These are phyloP conservation scores for Eugenia klotzschiana DNA, from an alignment of 441 rosid genomes.

Conservation along the genomic window DNA sequence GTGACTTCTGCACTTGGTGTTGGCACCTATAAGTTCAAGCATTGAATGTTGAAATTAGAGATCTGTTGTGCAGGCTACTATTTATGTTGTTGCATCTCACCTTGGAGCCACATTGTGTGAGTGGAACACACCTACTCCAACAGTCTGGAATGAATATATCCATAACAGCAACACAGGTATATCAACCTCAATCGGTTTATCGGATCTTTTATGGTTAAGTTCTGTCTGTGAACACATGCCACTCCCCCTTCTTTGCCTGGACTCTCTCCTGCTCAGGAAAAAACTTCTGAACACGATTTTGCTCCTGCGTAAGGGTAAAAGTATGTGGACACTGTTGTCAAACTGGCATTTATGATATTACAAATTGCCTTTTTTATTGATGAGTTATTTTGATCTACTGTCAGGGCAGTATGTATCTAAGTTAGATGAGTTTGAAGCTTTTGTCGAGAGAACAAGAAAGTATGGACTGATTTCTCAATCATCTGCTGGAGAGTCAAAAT, in stretches of 20 bases:
- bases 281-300: background rate
- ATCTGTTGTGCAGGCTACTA: conserved; percentile 36
- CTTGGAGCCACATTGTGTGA: conserved; percentile 64
- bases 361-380: background rate
- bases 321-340: background rate
- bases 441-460: conserved; percentile 60
- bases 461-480: conserved; percentile 50
- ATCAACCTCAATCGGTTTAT: background rate
- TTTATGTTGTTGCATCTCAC: conserved; percentile 54
- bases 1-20: background rate
- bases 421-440: conserved; percentile 80
- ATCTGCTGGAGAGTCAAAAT: conserved; percentile 15
- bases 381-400: background rate
- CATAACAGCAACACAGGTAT: conserved; percentile 60
- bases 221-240: background rate
- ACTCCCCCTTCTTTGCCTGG: background rate
- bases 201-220: background rate
- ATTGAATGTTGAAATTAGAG: background rate
- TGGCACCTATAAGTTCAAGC: background rate
- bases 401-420: conserved; percentile 71
- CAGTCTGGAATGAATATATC: conserved; percentile 77
- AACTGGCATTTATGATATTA: background rate
- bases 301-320: background rate
- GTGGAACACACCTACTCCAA: conserved; percentile 91
- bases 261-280: background rate